Percentiles rank a stretch among this genome's conserved stretches.
These are phyloP conservation scores for Talaromyces nanjingensis DNA, from an alignment of 495 filamentous ascomycete species.

Conservation along the genomic window DNA sequence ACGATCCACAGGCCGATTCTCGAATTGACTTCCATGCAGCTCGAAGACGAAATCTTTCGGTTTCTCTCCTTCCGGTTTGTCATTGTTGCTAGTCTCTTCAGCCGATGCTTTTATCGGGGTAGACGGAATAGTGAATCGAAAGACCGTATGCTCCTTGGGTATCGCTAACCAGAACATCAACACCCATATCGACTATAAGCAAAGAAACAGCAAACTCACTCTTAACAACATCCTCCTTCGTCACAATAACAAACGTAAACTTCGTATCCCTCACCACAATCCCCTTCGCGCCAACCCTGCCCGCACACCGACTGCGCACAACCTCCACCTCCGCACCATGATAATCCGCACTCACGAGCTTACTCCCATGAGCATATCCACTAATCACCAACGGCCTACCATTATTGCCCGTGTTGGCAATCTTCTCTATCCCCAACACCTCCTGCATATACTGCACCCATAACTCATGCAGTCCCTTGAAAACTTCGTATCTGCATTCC, in stretches of 20 bases:
- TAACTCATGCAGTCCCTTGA: constrained; percentile 65
- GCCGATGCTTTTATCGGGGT: constrained; percentile 18
- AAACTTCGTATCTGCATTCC: constrained; percentile 67
- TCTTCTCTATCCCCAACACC: constrained; percentile 45
- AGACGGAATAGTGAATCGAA: constrained; percentile 65
- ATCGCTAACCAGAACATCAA: constrained; percentile 39
- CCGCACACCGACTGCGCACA: constrained; percentile 69
- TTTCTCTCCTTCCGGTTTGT: constrained; percentile 8
- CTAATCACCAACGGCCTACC: constrained; percentile 27
- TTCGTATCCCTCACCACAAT: constrained; percentile 86
- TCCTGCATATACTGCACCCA: constrained; percentile 84
- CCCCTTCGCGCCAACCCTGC: constrained; percentile 73
- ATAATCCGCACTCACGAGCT: constrained; percentile 76
- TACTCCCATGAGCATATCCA: constrained; percentile 49
- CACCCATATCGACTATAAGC: background rate
- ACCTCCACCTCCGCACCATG: constrained; percentile 85
- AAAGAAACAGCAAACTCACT: constrained; percentile 33
- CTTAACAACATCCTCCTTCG: constrained; percentile 52
- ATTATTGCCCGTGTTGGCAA: constrained; percentile 30
- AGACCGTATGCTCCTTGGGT: constrained; percentile 85
- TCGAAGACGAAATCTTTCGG: constrained; percentile 63
- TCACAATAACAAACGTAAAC: constrained; percentile 80
- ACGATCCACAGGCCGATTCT: constrained; percentile 73
- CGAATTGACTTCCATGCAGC: constrained; percentile 80
- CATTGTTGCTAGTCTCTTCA: constrained; percentile 10